phyloP scores from a whole-genome alignment of 2,329 filamentous ascomycete species.

The Epichloe baconii region DNA sequence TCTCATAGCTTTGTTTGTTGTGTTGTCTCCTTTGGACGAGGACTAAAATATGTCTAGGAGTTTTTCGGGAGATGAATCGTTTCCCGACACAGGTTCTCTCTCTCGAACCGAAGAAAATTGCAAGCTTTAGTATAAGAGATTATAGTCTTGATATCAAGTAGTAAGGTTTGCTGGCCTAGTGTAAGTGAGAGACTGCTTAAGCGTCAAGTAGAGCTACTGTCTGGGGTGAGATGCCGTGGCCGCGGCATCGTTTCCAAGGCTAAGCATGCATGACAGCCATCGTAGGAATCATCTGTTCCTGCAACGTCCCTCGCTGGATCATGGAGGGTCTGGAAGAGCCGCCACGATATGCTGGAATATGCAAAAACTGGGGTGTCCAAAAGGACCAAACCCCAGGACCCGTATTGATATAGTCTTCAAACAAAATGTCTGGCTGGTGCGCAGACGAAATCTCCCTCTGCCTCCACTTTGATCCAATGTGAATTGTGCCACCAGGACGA shows the following conservation, averaged over 20 bases:
- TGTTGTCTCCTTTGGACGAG: background rate
- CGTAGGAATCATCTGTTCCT: too few relatives aligned
- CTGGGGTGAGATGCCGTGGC: too few relatives aligned
- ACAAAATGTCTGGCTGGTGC: conserved; percentile 1
- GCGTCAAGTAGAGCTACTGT: too few relatives aligned
- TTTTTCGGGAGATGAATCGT: conserved; percentile 46
- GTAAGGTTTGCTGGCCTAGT: too few relatives aligned
- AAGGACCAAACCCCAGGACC: background rate
- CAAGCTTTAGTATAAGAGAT: conserved; percentile 15
- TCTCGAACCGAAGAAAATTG: conserved; percentile 16
- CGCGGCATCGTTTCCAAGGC: too few relatives aligned
- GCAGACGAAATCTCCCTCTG: background rate
- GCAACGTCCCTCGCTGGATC: background rate
- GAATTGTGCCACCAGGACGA: background rate
- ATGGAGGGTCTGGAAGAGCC: too few relatives aligned
- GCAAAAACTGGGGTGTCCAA: background rate
- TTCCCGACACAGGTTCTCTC: conserved; percentile 27
- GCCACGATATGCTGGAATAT: background rate
- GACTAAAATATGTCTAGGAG: conserved; percentile 17
- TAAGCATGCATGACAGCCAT: too few relatives aligned
- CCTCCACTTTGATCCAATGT: background rate
- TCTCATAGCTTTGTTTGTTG: background rate
- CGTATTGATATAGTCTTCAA: background rate
- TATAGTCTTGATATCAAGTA: too few relatives aligned
- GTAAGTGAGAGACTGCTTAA: too few relatives aligned